Conservation (phyloP, 163 green algal genomes). For the Chlamydomonas reinhardtii region DNA sequence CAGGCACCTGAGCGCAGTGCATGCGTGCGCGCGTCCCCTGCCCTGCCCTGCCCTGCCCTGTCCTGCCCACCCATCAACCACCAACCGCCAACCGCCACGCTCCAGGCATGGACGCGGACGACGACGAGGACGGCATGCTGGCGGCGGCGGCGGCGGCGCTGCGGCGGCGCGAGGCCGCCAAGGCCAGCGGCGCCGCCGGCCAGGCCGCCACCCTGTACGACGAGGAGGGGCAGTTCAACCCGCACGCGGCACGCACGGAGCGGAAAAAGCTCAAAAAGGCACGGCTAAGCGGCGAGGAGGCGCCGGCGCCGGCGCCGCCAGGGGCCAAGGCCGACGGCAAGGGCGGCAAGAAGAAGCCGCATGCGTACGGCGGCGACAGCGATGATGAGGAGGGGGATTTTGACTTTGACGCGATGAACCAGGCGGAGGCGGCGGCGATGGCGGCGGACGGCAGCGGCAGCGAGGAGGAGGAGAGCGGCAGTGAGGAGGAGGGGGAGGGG, state of each 20-base stretch:
- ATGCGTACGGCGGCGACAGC: conserved; percentile 43
- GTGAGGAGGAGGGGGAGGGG: background rate
- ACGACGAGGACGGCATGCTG: conserved; percentile 40
- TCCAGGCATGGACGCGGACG: conserved; percentile 32
- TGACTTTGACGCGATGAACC: conserved; percentile 46
- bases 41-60: too few relatives aligned
- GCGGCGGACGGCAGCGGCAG: background rate
- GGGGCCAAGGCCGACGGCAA: background rate
- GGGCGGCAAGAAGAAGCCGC: conserved; percentile 7
- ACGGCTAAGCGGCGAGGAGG: conserved; percentile 28
- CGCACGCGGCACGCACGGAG: conserved; percentile 68
- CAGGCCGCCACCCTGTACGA: conserved; percentile 81
- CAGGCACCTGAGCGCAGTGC: too few relatives aligned
- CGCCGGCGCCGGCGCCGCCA: background rate
- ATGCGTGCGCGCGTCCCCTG: too few relatives aligned
- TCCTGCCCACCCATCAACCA: background rate
- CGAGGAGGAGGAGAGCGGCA: conserved; percentile 15
- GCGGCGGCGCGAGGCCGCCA: conserved; percentile 28
- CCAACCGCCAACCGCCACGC: background rate
- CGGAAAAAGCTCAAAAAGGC: conserved; percentile 38
- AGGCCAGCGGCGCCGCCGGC: background rate
- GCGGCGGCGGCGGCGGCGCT: conserved; percentile 38
- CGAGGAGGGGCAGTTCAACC: conserved; percentile 88
- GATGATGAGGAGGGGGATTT: conserved; percentile 19
- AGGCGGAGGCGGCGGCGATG: background rate